Conservation (phyloP, 148 eudicot genomes). For the Amaranthus cruentus region DNA sequence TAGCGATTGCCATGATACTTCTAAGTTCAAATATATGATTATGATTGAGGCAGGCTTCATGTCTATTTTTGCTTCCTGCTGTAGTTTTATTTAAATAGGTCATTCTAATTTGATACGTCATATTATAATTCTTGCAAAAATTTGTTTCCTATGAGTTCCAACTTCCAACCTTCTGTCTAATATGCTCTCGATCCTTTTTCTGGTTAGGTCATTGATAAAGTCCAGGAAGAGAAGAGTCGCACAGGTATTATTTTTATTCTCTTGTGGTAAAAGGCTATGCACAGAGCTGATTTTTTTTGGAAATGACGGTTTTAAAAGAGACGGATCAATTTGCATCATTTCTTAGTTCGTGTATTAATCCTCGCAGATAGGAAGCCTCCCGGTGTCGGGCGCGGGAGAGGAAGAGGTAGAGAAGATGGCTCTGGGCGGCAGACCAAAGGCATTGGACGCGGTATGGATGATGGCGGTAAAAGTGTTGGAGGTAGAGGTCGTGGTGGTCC, state of each 20-base stretch:
- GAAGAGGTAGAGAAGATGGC: constrained; percentile 75
- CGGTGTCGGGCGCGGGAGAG: constrained; percentile 87
- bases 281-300: background rate
- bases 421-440: constrained; percentile 54
- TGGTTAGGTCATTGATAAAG: constrained; percentile 73
- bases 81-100: background rate
- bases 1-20: no score
- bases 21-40: no score
- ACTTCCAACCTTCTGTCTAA: constrained; percentile 1
- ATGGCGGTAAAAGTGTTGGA: constrained; percentile 46
- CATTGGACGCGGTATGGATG: constrained; percentile 71
- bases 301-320: background rate
- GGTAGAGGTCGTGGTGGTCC: constrained; percentile 67
- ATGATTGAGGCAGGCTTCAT: no score
- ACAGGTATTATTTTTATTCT: constrained; percentile 35
- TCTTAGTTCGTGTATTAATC: background rate
- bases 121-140: background rate
- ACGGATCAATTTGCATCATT: background rate
- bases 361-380: constrained; percentile 81
- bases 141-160: background rate
- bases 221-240: constrained; percentile 77
- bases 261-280: background rate
- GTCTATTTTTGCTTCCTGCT: background rate
- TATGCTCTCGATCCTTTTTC: constrained; percentile 6
- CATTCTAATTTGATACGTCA: background rate